These are phyloP conservation scores for Tephrocybe sp. DNA, from an alignment of 768 basidiomycete species.

Conservation along the genomic window DNA sequence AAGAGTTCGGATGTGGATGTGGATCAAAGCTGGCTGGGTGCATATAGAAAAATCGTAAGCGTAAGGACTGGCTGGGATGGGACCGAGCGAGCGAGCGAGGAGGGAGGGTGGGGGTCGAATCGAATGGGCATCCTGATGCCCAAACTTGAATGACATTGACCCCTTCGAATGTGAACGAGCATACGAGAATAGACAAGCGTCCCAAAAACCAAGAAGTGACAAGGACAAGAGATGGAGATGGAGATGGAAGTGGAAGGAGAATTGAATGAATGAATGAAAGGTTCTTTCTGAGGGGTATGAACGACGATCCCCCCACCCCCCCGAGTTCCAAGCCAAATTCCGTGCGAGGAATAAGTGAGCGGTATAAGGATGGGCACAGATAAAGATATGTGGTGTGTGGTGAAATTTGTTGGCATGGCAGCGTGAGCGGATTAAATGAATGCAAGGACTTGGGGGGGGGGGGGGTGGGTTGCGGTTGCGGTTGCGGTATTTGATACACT, in stretches of 20 bases:
- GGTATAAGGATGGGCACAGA: background rate
- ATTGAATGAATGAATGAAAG: background rate
- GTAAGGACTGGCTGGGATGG: background rate
- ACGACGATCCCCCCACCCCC: no score
- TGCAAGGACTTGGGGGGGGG: background rate
- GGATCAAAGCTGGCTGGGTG: background rate
- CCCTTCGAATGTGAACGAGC: no score
- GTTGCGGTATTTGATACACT: background rate
- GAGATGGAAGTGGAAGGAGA: no score
- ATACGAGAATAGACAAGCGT: no score
- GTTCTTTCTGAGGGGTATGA: background rate
- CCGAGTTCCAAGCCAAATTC: no score
- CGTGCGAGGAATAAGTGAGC: background rate
- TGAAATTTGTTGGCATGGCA: no score
- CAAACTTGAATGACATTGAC: no score
- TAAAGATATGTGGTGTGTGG: no score
- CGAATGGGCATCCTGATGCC: slow-evolving; percentile 2
- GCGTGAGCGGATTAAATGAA: background rate
- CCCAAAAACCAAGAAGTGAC: background rate
- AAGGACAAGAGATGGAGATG: no score
- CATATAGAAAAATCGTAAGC: background rate
- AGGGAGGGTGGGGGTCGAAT: no score
- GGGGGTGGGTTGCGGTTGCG: background rate
- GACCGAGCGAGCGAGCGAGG: background rate
- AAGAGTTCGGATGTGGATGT: background rate